Conservation (phyloP, 1,139 yeast genomes). For the Ogataea hybrid region DNA sequence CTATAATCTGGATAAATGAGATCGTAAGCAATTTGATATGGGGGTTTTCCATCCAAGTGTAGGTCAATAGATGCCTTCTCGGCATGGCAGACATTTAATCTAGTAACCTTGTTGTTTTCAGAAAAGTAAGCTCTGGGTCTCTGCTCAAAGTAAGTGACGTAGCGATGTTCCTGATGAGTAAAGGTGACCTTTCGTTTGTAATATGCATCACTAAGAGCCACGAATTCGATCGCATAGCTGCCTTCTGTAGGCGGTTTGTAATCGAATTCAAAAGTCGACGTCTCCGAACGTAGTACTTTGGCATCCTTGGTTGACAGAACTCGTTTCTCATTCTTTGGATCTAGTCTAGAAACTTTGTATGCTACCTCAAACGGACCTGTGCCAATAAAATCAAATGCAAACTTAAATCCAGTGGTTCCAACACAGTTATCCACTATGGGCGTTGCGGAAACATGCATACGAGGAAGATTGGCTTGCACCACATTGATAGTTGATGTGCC, state of each 20-base stretch:
- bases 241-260: constrained; percentile 85
- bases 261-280: constrained; percentile 43
- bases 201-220: constrained; percentile 52
- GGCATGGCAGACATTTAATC: constrained; percentile 41
- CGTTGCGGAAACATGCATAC: constrained; percentile 48
- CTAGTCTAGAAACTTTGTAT: constrained; percentile 57
- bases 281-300: constrained; percentile 28
- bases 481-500: constrained; percentile 26
- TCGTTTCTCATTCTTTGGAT: constrained; percentile 31
- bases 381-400: constrained; percentile 71
- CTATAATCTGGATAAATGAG: constrained; percentile 50
- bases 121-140: constrained; percentile 43
- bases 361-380: constrained; percentile 75
- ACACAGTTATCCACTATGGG: constrained; percentile 84
- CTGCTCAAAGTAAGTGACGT: constrained; percentile 51
- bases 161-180: constrained; percentile 40
- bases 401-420: constrained; percentile 79
- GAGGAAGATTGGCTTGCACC: constrained; percentile 42
- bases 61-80: constrained; percentile 46
- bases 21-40: constrained; percentile 71
- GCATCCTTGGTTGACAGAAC: constrained; percentile 38
- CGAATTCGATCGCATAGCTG: constrained; percentile 68
- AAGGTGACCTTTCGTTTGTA: constrained; percentile 41
- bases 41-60: constrained; percentile 70
- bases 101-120: constrained; percentile 18